A percentile compares a stretch with the other conserved stretches of the same genome.
phyloP scores from a whole-genome alignment of 345 rosid genomes.

The Salix udensis region DNA sequence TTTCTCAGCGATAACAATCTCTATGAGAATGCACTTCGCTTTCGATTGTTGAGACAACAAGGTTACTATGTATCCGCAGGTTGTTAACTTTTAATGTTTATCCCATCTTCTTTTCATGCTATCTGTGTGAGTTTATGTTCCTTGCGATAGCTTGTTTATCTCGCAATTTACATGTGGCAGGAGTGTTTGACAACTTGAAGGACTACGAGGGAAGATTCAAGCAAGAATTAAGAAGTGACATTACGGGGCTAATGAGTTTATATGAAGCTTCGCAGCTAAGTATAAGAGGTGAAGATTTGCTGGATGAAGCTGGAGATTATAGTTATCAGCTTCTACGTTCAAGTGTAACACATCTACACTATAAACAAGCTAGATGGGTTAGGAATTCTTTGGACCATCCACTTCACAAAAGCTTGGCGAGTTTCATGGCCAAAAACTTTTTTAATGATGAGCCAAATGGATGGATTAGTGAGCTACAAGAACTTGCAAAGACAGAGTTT shows the following conservation, averaged over 20 bases:
- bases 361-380: no score
- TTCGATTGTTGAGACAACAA: conserved; percentile 21
- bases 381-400: no score
- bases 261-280: conserved; percentile 22
- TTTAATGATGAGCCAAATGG: no score
- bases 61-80: conserved; percentile 21
- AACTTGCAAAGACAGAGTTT: no score
- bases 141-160: not conserved
- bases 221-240: conserved; percentile 11
- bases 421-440: no score
- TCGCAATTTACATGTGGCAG: conserved; percentile 9
- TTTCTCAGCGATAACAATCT: conserved; percentile 13
- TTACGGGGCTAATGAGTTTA: conserved; percentile 36
- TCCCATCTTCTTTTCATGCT: no score
- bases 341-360: no score
- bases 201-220: conserved; percentile 28
- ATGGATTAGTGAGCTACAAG: no score
- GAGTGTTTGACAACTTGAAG: conserved; percentile 28
- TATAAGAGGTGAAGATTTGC: not conserved
- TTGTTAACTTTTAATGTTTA: not conserved
- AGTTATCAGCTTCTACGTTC: no score
- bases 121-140: not conserved
- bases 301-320: no score
- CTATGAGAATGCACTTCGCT: conserved; percentile 21
- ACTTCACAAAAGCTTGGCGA: no score